Conservation (phyloP, 306 rosid genomes). For the Betula pendula region DNA sequence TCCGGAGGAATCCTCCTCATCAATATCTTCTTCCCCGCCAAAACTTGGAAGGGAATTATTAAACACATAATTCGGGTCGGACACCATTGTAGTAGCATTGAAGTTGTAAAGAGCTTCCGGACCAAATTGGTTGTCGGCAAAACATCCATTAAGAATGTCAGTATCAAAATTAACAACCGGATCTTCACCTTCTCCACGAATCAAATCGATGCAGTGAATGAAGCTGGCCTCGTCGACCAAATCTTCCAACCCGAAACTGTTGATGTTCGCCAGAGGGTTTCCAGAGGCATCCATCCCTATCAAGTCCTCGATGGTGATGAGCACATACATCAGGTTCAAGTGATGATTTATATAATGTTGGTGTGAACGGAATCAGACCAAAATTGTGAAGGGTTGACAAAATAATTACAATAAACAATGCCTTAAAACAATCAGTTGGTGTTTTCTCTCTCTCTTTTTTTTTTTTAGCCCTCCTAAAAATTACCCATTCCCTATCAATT, state of each 20-base stretch:
- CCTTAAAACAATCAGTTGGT: not conserved
- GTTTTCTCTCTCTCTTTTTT: too few relatives aligned
- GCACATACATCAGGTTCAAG: too few relatives aligned
- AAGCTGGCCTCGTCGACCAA: constrained; percentile 56
- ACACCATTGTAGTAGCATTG: constrained; percentile 18
- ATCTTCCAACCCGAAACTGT: constrained; percentile 58
- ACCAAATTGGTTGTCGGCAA: constrained; percentile 38
- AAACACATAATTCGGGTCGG: constrained; percentile 45
- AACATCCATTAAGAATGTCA: constrained; percentile 50
- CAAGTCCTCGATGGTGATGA: not conserved
- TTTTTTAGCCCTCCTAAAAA: too few relatives aligned
- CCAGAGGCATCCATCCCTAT: constrained; percentile 37
- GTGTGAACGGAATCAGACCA: constrained; percentile 1
- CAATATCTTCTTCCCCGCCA: constrained; percentile 39
- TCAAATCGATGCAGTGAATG: constrained; percentile 65
- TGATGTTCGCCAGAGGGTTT: constrained; percentile 28
- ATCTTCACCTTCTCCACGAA: constrained; percentile 60
- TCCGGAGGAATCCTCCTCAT: constrained; percentile 46
- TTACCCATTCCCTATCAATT: too few relatives aligned
- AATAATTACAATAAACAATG: not conserved
- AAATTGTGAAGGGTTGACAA: not conserved
- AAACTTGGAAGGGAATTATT: constrained; percentile 47
- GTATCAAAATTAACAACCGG: constrained; percentile 39
- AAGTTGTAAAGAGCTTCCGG: constrained; percentile 27
- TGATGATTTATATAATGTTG: not conserved